Percentiles rank a stretch among this genome's conserved stretches.
Conservation (phyloP, 345 rosid species). For the Populus euphratica region DNA sequence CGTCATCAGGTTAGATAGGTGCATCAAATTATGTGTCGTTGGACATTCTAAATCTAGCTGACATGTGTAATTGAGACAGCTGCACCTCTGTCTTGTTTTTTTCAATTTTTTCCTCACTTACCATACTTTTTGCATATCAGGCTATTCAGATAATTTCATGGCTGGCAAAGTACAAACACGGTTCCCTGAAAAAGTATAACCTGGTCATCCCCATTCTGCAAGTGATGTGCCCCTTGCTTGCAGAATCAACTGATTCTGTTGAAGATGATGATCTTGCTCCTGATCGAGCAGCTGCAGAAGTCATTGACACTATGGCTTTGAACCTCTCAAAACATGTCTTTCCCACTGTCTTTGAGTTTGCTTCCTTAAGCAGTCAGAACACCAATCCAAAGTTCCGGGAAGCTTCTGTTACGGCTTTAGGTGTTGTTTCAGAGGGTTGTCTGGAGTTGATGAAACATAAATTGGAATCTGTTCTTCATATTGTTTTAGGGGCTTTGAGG, state of each 20-base stretch:
- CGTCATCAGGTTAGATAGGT: slow-evolving; percentile 74
- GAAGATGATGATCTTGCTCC: slow-evolving; percentile 98
- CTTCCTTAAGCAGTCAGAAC: slow-evolving; percentile 71
- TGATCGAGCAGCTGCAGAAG: slow-evolving; percentile 99
- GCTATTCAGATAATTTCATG: slow-evolving; percentile 98
- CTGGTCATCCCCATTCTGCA: slow-evolving; percentile 77
- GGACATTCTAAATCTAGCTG: neutral
- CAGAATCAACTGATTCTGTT: slow-evolving; percentile 66
- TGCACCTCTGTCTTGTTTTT: slow-evolving; percentile 1
- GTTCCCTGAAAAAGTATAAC: slow-evolving; percentile 81
- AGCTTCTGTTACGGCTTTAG: slow-evolving; percentile 92
- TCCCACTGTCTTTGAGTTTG: slow-evolving; percentile 72
- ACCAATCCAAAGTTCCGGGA: slow-evolving; percentile 80
- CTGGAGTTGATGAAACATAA: slow-evolving; percentile 75
- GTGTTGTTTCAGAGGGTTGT: slow-evolving; percentile 96
- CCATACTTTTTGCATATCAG: slow-evolving; percentile 45
- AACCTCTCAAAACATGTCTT: slow-evolving; percentile 88
- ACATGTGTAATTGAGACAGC: neutral
- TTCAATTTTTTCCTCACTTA: slow-evolving; percentile 10
- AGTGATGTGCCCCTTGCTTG: slow-evolving; percentile 96
- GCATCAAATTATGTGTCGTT: slow-evolving; percentile 6
- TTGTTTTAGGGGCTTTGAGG: slow-evolving; percentile 76
- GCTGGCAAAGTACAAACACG: slow-evolving; percentile 91
- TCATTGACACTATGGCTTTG: slow-evolving; percentile 94
- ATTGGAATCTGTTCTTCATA: slow-evolving; percentile 75